phyloP scores from a whole-genome alignment of 257 asterid genomes.

The Jacaranda copaia region DNA sequence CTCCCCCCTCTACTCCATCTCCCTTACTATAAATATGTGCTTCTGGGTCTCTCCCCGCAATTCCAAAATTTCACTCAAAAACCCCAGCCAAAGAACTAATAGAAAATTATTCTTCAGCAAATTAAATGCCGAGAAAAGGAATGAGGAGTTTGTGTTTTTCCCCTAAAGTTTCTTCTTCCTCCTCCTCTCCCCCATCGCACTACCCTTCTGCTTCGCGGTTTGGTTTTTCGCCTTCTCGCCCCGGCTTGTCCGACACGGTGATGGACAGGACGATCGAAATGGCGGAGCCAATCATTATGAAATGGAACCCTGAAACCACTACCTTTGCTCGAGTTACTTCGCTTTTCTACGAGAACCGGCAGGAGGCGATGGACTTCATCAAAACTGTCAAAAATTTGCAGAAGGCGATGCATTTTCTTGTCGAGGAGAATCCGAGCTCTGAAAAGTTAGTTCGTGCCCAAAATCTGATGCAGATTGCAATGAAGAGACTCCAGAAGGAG shows the following conservation, averaged over 20 bases:
- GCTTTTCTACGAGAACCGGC: constrained; percentile 67
- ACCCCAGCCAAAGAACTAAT: not conserved
- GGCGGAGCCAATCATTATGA: constrained; percentile 64
- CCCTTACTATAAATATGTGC: constrained; percentile 3
- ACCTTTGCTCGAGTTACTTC: constrained; percentile 72
- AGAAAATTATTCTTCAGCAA: not conserved
- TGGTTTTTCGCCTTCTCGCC: constrained; percentile 55
- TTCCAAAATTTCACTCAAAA: not conserved
- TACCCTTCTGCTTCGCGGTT: constrained; percentile 52
- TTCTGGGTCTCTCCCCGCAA: not conserved
- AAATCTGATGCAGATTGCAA: constrained; percentile 76
- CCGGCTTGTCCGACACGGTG: constrained; percentile 67
- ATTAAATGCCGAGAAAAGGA: constrained; percentile 73
- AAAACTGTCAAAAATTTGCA: constrained; percentile 62
- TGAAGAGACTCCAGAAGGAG: constrained; percentile 87
- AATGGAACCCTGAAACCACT: constrained; percentile 71
- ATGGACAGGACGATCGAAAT: constrained; percentile 70
- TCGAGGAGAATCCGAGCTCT: constrained; percentile 56
- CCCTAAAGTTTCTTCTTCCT: constrained; percentile 36
- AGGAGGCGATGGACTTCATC: constrained; percentile 71
- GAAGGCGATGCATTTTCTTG: constrained; percentile 69
- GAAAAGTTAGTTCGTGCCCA: constrained; percentile 70
- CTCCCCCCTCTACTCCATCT: not conserved
- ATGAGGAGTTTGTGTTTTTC: constrained; percentile 62
- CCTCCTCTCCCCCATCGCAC: constrained; percentile 34